Base-by-base conservation (phyloP, 75 land plant species). In the Gnetum montanum region DNA sequence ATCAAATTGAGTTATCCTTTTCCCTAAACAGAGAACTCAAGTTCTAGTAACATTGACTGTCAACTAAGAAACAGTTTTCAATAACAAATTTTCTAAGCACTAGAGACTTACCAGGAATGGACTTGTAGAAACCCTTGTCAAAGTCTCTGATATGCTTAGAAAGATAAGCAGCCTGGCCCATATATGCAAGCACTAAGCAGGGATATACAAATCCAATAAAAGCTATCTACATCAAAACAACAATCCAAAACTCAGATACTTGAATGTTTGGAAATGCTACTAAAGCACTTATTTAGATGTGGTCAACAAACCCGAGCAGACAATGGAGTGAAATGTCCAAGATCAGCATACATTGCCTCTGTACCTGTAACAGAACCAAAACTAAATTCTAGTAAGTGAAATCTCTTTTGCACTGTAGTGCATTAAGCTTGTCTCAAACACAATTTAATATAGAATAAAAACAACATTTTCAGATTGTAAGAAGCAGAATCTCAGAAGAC, bases 261-360 rank as follows among this genome's bases (percentile, higher is more conserved):
- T 1, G 13, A 15, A 31, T 20, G 43, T 13, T 27, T 45, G 13
- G 19, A 20, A 13, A 30, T 36, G 34, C 22, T 52, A 31, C 34
- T 24, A 52, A 53, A 22, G 37, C 35, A 53, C 12, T 3, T 8
- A 33, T 52, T 52, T 60, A 34, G n/a, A 16, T 34, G 57, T 10
- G 53, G 1, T 18, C n/a, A 20, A 47, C 73, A 31, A 70, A 92
- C 96, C 86, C 80, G 83, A 12, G 89, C 82, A 18, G 98, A 90
- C 13, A 49, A 51, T 16, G 69, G 60, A 50, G 77, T 69, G 66
- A 93, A 93, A 65, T 93, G 96, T 34, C 87, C 90, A 56, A 93
- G 79, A 63, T 93, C 98, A 29, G 96, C 98, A 75, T 79, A 93
- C 98, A 93, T 93, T 3, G 98, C 90, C 65, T 93, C 98, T 58